Base-by-base conservation (phyloP, 2,329 filamentous ascomycete species). In the Exophiala sp. region DNA sequence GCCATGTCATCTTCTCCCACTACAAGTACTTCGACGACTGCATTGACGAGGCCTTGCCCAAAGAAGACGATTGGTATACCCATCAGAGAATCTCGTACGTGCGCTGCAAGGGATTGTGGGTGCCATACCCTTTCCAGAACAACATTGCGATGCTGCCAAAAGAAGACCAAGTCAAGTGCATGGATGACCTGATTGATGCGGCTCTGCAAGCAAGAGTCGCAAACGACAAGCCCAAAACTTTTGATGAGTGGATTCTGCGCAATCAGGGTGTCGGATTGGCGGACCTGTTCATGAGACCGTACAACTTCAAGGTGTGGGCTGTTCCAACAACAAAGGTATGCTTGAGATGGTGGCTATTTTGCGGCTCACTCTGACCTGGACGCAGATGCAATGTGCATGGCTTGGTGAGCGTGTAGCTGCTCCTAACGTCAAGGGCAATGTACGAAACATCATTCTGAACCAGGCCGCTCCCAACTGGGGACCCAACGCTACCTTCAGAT, bases 1-100 rank as follows among this genome's bases (percentile, higher is more conserved):
- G 91, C 66, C 91, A 96, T 77, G 91, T 96, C 76, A 96, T 96
- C 78, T 96, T 96, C 83, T 96, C 91, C 66, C 91, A 96, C 84
- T 99, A 99, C 87, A 96, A 96, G 80, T 99, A 99, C 85, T 99
- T 99, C 73, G 94, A 99, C 78, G 94, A 99, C 80, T 95, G 89
- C 79, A 87, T 99, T 71, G 84, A 97, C 73, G 94, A 99, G 81
- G 94, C 94, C 49, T 86, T 99, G 39, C 94, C 94, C 67, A 90
- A 90, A 69, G 84, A 91, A 55, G 87, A 89, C 56, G 94, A 99
- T 78, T 99, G 94, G 94, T 97, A 88, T 78, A 89, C 85, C 63
- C 94, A 99, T 80, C 88, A 99, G 81, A 91, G 94, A 71, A 94
- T 99, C 76, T 99, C 94, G 61, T 99, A 99, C 73, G 92, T 99